These are phyloP conservation scores for Sporothrix schenckii DNA, from an alignment of 2,329 filamentous ascomycete species.

Conservation along the genomic window DNA sequence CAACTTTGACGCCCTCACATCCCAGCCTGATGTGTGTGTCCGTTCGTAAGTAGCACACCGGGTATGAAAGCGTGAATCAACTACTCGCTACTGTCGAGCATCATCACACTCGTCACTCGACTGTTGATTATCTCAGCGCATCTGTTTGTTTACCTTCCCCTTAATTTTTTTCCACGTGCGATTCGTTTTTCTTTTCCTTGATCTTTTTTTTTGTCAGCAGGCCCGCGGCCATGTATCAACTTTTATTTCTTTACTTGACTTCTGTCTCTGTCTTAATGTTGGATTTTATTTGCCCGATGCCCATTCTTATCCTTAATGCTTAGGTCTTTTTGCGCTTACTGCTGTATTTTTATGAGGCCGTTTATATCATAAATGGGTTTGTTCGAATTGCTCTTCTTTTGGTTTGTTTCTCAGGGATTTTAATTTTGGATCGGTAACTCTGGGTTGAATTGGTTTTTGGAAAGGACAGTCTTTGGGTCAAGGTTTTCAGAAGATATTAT, in stretches of 20 bases:
- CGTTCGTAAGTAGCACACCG: background rate
- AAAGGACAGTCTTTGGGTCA: background rate
- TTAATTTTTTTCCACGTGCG: background rate
- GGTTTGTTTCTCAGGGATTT: background rate
- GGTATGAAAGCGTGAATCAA: background rate
- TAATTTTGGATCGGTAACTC: background rate
- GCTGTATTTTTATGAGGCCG: constrained; percentile 23
- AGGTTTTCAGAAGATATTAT: background rate
- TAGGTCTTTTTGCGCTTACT: background rate
- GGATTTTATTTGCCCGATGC: background rate
- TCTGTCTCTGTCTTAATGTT: background rate
- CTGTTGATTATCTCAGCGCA: background rate
- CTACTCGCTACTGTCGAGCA: background rate
- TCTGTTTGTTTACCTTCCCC: constrained; percentile 9
- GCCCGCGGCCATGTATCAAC: background rate
- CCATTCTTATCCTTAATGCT: background rate
- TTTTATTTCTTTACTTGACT: background rate
- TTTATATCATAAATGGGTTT: constrained; percentile 24
- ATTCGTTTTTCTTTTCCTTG: background rate
- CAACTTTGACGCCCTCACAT: background rate
- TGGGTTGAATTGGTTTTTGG: background rate
- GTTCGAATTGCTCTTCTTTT: constrained; percentile 3
- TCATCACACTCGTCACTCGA: background rate
- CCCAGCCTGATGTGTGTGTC: background rate
- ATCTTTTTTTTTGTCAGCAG: background rate